Evolutionary conservation across 257 asterid genomes (phyloP), one percentile per base, ranked within the genome.

Genomic region (Primulina huaijiensis): DNA sequence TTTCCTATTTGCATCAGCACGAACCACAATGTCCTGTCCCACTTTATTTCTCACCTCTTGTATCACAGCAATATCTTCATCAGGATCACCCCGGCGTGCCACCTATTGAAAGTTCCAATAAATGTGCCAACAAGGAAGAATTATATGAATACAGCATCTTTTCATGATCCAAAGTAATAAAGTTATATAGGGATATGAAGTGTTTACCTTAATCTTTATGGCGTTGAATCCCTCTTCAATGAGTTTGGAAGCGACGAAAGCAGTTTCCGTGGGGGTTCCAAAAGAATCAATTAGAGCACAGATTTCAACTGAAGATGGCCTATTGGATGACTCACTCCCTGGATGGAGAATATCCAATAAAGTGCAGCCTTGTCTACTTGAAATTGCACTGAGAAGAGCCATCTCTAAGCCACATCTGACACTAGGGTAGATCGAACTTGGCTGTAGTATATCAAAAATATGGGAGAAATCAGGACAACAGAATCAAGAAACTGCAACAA

Each of bases 341-440:
- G 88, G 95, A 63, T 68, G 74, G 73, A 94, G 86, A 80, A 86
- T 71, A 72, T 91, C 82, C 75, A 89, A 75, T 67, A 94, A 66
- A 77, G 77, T 81, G 81, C 87, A 76, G 62, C 84, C 86, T 63
- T 85, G 83, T 73, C 79, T 71, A 70, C 88, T 85, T 56, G 97
- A 95, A 73, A 94, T 86, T 11, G 95, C 93, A 79, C 83, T 82
- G 60, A 94, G 96, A 72, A 94, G 64, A 79, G 99, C 97, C 95
- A 88, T 89, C 86, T 94, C 99, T 72, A 94, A 72, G 60, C 99
- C 99, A 31, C 97, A 94, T 73, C 99, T 82, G 59, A 91, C 96
- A 69, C 99, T 91, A 8, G 99, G 96, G 76, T 84, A 82, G 79
- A 94, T 85, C 6, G 97, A 87, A 73, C 79, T 81, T 63, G 97